Percentiles rank a stretch among this genome's conserved stretches.
Evolutionary conservation across 306 rosid genomes (phyloP).

Genomic region (Cotoneaster glaucophyllus): DNA sequence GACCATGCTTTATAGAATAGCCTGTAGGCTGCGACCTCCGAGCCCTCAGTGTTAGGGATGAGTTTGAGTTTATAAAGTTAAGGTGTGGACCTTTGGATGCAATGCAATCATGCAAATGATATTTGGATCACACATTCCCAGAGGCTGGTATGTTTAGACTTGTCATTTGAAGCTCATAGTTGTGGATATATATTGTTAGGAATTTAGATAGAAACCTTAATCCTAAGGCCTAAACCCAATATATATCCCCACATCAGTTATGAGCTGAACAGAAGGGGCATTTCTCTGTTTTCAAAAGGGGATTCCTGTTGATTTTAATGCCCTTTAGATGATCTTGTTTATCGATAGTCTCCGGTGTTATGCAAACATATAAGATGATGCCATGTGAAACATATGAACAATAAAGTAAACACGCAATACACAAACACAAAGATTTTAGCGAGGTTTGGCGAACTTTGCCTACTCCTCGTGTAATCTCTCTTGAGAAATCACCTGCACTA

Average conservation of each 20-base stretch:
- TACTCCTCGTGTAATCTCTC: background rate
- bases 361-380: background rate
- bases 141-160: background rate
- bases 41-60: background rate
- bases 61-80: background rate
- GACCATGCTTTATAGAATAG: background rate
- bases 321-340: no score
- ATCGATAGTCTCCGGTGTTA: no score
- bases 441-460: background rate
- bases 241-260: background rate
- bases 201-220: background rate
- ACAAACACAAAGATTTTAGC: background rate
- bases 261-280: background rate
- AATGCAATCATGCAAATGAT: no score
- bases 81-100: no score
- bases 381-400: background rate
- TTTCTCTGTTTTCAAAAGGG: background rate
- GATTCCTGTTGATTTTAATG: background rate
- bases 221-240: background rate
- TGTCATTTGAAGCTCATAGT: background rate
- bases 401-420: background rate
- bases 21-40: background rate
- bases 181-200: background rate
- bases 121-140: background rate
- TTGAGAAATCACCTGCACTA: background rate